These are phyloP conservation scores for Mucor circinelloides DNA, from an alignment of 371 early-diverging fungal genomes.

Conservation along the genomic window DNA sequence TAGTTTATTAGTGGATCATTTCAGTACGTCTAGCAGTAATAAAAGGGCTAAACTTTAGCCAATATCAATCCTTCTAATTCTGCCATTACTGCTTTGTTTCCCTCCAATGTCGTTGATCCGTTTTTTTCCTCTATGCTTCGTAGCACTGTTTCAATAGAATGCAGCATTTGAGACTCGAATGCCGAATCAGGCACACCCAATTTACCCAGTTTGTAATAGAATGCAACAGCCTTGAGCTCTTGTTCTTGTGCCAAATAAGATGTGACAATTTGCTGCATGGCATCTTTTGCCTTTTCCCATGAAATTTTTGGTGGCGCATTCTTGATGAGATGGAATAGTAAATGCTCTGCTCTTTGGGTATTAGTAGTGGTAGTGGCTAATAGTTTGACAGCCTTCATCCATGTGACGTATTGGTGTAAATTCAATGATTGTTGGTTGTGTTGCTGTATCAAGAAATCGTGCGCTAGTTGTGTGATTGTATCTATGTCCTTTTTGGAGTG, in stretches of 20 bases:
- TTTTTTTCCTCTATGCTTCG: conserved; percentile 5
- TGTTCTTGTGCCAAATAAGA: conserved; percentile 28
- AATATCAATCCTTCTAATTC: conserved; percentile 6
- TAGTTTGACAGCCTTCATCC: conserved; percentile 15
- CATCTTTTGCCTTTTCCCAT: conserved; percentile 12
- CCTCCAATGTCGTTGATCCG: background rate
- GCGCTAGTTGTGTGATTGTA: background rate
- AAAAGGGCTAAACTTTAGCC: background rate
- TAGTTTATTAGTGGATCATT: conserved; percentile 27
- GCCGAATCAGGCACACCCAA: conserved; percentile 16
- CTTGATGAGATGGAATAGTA: conserved; percentile 20
- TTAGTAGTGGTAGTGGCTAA: background rate
- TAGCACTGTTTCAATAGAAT: conserved; percentile 7
- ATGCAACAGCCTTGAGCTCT: conserved; percentile 23
- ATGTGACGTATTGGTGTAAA: conserved; percentile 16
- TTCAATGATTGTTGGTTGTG: background rate
- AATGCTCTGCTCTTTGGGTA: conserved; percentile 10
- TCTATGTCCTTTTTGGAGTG: conserved; percentile 1
- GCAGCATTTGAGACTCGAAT: conserved; percentile 6
- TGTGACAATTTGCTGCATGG: conserved; percentile 18
- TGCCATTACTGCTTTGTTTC: conserved; percentile 10
- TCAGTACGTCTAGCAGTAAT: conserved; percentile 5
- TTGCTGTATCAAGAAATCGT: background rate
- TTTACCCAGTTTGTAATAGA: conserved; percentile 31
- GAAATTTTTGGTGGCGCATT: conserved; percentile 8